These are phyloP conservation scores for Sporothrix brunneoviolacea DNA, from an alignment of 2,329 filamentous ascomycete species.

Conservation along the genomic window DNA sequence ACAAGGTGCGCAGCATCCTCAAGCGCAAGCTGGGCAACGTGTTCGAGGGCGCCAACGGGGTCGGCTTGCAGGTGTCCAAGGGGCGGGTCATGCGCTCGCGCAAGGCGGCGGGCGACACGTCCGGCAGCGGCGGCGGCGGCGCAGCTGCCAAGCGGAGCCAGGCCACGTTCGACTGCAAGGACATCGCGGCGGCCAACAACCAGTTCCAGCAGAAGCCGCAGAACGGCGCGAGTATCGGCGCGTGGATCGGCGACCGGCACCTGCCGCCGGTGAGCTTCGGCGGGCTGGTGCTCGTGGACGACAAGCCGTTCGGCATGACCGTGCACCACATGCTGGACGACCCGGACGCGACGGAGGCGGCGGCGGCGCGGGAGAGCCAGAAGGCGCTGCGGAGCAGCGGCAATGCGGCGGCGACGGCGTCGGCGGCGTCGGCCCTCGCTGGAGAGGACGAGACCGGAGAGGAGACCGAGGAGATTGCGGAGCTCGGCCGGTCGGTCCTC, in stretches of 20 bases:
- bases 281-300: conserved; percentile 77
- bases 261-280: conserved; percentile 87
- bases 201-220: conserved; percentile 71
- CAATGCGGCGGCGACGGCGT: conserved; percentile 20
- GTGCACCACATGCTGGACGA: conserved; percentile 94
- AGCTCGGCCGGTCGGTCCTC: conserved; percentile 29
- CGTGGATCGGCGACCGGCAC: conserved; percentile 78
- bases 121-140: background rate
- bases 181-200: conserved; percentile 52
- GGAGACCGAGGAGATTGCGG: conserved; percentile 22
- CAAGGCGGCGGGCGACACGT: background rate
- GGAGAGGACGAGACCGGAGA: conserved; percentile 19
- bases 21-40: conserved; percentile 59
- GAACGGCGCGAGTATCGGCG: conserved; percentile 89
- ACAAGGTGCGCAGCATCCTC: conserved; percentile 64
- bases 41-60: conserved; percentile 53
- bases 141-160: background rate
- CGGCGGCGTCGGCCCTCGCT: background rate
- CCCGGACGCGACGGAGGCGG: conserved; percentile 36
- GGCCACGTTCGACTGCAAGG: conserved; percentile 22
- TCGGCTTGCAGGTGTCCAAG: conserved; percentile 24
- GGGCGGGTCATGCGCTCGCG: conserved; percentile 20
- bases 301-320: conserved; percentile 84
- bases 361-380: conserved; percentile 14
- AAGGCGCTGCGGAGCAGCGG: conserved; percentile 21